These are phyloP conservation scores for Microsporum ferrugineum DNA, from an alignment of 2,329 filamentous ascomycete species.

Conservation along the genomic window DNA sequence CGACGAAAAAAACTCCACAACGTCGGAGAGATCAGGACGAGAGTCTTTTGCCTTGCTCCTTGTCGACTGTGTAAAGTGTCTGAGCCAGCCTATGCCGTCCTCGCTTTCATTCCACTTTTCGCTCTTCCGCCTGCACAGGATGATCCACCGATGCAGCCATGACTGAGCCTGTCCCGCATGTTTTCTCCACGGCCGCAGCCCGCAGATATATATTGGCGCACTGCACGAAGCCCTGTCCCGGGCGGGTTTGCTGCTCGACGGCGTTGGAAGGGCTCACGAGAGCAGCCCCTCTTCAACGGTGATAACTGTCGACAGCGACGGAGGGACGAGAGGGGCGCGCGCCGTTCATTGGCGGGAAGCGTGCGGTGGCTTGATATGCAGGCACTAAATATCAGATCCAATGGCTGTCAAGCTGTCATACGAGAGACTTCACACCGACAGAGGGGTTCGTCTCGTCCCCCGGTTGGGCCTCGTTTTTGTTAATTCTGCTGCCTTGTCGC, in stretches of 20 bases:
- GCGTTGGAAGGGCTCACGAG: neutral
- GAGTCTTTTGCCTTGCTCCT: neutral
- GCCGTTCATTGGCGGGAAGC: neutral
- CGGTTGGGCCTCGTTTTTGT: neutral
- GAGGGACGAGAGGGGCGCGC: too few species aligned
- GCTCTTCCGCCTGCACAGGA: neutral
- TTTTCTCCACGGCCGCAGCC: neutral
- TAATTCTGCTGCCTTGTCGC: neutral
- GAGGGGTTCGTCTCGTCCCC: neutral
- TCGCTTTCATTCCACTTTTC: neutral
- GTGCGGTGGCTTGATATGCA: conserved; percentile 2
- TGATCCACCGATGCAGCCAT: neutral
- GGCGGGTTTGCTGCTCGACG: too few species aligned
- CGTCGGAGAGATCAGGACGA: neutral
- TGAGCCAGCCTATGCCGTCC: neutral
- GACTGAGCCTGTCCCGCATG: neutral
- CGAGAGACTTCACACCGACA: neutral
- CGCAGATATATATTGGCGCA: neutral
- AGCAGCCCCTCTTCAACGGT: neutral
- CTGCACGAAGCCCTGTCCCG: too few species aligned
- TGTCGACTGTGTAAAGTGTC: neutral
- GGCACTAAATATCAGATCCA: neutral
- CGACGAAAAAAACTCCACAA: neutral
- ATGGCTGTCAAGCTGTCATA: neutral
- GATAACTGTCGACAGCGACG: neutral